phyloP scores from a whole-genome alignment of 306 rosid species.

The Corylus heterophylla region DNA sequence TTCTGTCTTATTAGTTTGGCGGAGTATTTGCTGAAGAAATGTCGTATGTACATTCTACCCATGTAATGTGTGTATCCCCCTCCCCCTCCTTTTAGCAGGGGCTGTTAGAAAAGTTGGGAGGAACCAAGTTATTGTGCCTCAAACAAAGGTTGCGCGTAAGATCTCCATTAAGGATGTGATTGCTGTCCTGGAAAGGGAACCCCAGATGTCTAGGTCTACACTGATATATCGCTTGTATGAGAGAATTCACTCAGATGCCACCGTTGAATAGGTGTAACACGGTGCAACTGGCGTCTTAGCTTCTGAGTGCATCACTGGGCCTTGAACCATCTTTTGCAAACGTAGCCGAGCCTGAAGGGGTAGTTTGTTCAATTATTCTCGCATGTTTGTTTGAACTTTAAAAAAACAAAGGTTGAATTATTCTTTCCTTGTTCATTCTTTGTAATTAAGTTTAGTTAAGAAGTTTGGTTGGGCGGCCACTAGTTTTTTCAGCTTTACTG shows the following conservation, averaged over 20 bases:
- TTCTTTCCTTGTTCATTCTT: no score
- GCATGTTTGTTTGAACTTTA: no score
- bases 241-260: constrained; percentile 47
- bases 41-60: background rate
- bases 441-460: no score
- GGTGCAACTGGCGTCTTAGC: constrained; percentile 6
- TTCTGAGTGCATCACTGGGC: constrained; percentile 9
- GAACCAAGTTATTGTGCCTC: constrained; percentile 48
- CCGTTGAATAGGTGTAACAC: constrained; percentile 40
- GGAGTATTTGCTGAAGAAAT: background rate
- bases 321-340: constrained; percentile 2
- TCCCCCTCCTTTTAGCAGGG: constrained; percentile 37
- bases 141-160: constrained; percentile 57
- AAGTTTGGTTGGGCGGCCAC: no score
- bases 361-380: no score
- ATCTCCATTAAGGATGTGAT: constrained; percentile 80
- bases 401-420: no score
- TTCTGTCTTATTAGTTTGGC: background rate
- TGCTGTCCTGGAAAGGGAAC: constrained; percentile 88
- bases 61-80: background rate
- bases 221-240: constrained; percentile 64
- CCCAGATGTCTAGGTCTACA: constrained; percentile 81
- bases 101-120: constrained; percentile 53
- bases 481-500: no score
- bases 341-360: background rate